phyloP scores from a whole-genome alignment of 2,329 filamentous ascomycete species.

The Leptographium radiaticola region DNA sequence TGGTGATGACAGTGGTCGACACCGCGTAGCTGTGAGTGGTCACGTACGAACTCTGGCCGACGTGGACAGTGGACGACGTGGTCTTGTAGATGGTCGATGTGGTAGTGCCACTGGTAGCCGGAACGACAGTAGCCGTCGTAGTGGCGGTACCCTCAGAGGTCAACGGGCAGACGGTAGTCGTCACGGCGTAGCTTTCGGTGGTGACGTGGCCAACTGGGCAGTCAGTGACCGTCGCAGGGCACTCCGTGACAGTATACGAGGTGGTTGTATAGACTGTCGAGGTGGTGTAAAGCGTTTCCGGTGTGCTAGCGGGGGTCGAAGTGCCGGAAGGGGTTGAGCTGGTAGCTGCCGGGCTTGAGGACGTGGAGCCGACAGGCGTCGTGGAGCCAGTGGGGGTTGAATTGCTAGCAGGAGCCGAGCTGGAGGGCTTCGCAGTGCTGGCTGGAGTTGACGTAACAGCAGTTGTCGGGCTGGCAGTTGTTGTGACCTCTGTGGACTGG shows the following conservation, averaged over 20 bases:
- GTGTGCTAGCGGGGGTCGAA: neutral
- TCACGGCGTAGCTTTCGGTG: conserved; percentile 16
- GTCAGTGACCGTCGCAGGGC: conserved; percentile 13
- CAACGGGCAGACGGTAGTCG: conserved; percentile 29
- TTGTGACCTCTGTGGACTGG: neutral
- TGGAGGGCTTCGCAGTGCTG: neutral
- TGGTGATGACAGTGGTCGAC: neutral
- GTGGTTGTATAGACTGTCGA: conserved; percentile 14
- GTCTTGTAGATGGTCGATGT: neutral
- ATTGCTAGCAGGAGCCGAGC: neutral
- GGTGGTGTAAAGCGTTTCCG: conserved; percentile 6
- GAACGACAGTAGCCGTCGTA: neutral
- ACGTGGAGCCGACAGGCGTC: neutral
- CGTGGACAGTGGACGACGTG: neutral
- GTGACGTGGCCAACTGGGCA: conserved; percentile 14
- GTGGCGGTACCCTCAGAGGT: neutral
- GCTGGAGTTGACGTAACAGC: neutral
- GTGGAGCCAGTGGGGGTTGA: neutral
- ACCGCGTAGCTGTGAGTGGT: neutral
- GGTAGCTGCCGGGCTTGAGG: neutral
- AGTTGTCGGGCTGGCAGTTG: neutral
- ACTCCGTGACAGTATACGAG: conserved; percentile 16
- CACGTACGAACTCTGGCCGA: neutral
- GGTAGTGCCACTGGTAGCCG: neutral
- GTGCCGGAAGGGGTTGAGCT: too few relatives aligned